These are phyloP conservation scores for Skeletonema menzelii DNA, from an alignment of 108 stramenopile species.

Conservation along the genomic window DNA sequence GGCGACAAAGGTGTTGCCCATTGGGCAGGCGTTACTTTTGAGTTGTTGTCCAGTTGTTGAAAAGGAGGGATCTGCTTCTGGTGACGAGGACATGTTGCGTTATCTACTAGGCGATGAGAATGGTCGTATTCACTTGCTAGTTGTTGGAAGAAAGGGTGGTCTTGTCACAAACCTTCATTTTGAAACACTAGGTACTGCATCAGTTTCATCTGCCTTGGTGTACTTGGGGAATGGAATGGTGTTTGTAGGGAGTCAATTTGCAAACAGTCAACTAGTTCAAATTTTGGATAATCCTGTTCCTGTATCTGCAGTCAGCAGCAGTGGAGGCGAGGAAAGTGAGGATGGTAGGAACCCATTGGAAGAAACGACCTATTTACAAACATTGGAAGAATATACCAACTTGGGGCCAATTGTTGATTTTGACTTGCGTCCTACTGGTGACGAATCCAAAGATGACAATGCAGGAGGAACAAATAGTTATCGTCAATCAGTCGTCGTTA, in stretches of 20 bases:
- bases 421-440: slow-evolving; percentile 80
- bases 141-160: slow-evolving; percentile 53
- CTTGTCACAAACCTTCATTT: slow-evolving; percentile 61
- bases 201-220: slow-evolving; percentile 58
- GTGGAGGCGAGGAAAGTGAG: background rate
- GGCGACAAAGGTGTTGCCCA: slow-evolving; percentile 64
- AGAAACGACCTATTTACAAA: slow-evolving; percentile 70
- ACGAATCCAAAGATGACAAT: slow-evolving; percentile 6
- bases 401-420: slow-evolving; percentile 98
- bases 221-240: slow-evolving; percentile 90
- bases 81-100: slow-evolving; percentile 51
- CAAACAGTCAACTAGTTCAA: slow-evolving; percentile 91
- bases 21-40: slow-evolving; percentile 38
- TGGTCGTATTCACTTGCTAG: slow-evolving; percentile 85
- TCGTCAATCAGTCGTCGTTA: slow-evolving; percentile 87
- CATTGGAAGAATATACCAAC: slow-evolving; percentile 92
- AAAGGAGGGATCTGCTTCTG: slow-evolving; percentile 16
- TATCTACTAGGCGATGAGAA: slow-evolving; percentile 88
- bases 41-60: slow-evolving; percentile 41
- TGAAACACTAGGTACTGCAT: slow-evolving; percentile 80
- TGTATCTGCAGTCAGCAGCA: slow-evolving; percentile 5
- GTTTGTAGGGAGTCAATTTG: slow-evolving; percentile 89
- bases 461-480: slow-evolving; percentile 7
- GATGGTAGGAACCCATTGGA: slow-evolving; percentile 12
- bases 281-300: slow-evolving; percentile 82